A percentile compares a stretch with the other conserved stretches of the same genome.
These are phyloP conservation scores for Ceratobasidium sp. DNA, from an alignment of 1,284 basidiomycete genomes.

Conservation along the genomic window DNA sequence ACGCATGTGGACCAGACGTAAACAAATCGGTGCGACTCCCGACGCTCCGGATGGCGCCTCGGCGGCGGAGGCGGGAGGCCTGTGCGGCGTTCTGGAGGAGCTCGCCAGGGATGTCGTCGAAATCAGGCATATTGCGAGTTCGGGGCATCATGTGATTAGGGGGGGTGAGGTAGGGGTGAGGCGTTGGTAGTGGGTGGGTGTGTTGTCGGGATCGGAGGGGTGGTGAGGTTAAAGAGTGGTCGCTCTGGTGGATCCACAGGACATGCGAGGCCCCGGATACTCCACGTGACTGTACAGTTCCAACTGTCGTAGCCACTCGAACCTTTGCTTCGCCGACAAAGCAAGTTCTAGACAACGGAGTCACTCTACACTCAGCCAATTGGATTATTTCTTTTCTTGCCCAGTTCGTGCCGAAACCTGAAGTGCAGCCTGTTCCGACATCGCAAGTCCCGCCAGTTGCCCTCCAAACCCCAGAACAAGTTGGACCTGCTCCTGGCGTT, in stretches of 20 bases:
- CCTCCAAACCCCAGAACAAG: neutral
- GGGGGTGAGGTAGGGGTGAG: constrained; percentile 2
- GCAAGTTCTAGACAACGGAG: constrained; percentile 8
- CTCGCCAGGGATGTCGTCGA: constrained; percentile 30
- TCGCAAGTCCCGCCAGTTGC: neutral
- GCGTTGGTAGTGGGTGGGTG: constrained; percentile 3
- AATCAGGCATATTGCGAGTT: constrained; percentile 22
- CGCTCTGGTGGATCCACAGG: constrained; percentile 3
- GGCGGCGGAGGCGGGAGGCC: constrained; percentile 34
- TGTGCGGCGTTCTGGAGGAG: constrained; percentile 39
- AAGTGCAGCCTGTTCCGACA: constrained; percentile 3
- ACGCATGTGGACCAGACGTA: neutral
- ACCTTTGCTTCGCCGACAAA: neutral
- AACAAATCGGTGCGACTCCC: constrained; percentile 33
- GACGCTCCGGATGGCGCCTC: constrained; percentile 32
- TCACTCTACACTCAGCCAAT: neutral
- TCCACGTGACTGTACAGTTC: constrained; percentile 29
- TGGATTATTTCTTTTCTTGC: neutral
- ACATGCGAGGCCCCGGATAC: constrained; percentile 16
- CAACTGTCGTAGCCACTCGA: constrained; percentile 16
- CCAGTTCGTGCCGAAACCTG: neutral
- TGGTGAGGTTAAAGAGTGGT: neutral
- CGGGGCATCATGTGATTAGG: constrained; percentile 15
- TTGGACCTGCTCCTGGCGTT: neutral
- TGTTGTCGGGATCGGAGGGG: constrained; percentile 18